Evolutionary conservation across 1,139 yeast species (phyloP).

Genomic region (Scheffersomyces insectosa): DNA sequence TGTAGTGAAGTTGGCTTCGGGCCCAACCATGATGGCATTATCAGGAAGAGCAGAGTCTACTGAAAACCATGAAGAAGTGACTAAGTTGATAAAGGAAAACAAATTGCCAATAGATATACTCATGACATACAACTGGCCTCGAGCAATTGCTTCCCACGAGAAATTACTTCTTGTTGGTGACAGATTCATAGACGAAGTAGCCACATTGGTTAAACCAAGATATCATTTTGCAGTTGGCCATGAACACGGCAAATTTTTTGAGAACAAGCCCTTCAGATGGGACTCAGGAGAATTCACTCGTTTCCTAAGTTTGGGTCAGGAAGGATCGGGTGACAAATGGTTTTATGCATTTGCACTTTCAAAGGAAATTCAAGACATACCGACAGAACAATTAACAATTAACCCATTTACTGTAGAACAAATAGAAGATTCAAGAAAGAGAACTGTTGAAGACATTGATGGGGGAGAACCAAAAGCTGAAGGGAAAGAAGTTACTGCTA

Average conservation of each 20-base stretch:
- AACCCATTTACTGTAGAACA: constrained; percentile 40
- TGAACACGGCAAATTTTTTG: constrained; percentile 50
- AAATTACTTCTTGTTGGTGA: constrained; percentile 39
- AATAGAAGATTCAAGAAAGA: neutral
- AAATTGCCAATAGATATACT: constrained; percentile 49
- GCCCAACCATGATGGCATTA: constrained; percentile 49
- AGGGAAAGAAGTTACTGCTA: constrained; percentile 6
- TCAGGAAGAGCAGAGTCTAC: constrained; percentile 28
- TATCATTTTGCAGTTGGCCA: constrained; percentile 66
- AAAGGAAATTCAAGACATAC: constrained; percentile 9
- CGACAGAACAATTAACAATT: constrained; percentile 15
- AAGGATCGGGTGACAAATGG: constrained; percentile 64
- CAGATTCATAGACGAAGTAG: constrained; percentile 46
- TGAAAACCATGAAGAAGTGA: constrained; percentile 11
- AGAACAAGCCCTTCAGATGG: constrained; percentile 63
- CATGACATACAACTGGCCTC: constrained; percentile 64
- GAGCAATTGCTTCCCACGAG: constrained; percentile 42
- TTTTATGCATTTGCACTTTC: constrained; percentile 65
- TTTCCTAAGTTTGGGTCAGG: constrained; percentile 63
- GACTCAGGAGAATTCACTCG: constrained; percentile 45
- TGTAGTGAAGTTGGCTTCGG: constrained; percentile 40
- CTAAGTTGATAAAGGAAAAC: constrained; percentile 12
- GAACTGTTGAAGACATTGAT: neutral
- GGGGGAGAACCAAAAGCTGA: constrained; percentile 3
- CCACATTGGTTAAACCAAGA: constrained; percentile 50